Evolutionary conservation across 164 flowering plant genomes (phyloP).

Genomic region (Macadamia integrifolia): DNA sequence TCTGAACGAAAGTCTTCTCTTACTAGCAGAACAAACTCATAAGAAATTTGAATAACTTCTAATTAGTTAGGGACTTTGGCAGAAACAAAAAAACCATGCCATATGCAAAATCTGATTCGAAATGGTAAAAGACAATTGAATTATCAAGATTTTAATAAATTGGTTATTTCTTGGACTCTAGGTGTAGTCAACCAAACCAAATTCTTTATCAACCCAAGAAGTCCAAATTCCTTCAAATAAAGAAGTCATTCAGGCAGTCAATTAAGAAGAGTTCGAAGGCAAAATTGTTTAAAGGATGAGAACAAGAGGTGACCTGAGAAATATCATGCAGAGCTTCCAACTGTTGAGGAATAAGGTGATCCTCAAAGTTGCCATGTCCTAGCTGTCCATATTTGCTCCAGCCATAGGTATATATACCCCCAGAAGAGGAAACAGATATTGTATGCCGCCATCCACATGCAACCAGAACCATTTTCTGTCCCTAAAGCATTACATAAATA

Average conservation of each 20-base stretch:
- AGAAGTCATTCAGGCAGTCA: background rate
- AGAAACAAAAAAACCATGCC: background rate
- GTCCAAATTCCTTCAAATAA: constrained; percentile 2
- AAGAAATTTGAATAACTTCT: background rate
- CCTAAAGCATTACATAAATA: constrained; percentile 28
- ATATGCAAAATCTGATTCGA: background rate
- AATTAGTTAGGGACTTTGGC: background rate
- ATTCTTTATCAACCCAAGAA: background rate
- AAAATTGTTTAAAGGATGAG: background rate
- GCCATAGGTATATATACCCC: constrained; percentile 81
- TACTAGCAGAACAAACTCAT: too few species aligned
- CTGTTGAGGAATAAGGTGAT: constrained; percentile 82
- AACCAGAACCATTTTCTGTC: constrained; percentile 71
- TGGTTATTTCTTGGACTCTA: background rate
- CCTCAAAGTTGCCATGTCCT: constrained; percentile 96
- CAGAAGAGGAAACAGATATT: constrained; percentile 75
- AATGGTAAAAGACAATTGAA: too few species aligned
- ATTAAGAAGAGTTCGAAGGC: too few species aligned
- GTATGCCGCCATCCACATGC: constrained; percentile 99
- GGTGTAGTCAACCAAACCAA: background rate
- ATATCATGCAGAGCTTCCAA: constrained; percentile 58
- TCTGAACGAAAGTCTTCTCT: too few species aligned
- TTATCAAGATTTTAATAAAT: too few species aligned
- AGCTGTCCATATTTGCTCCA: constrained; percentile 99
- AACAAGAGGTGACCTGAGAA: constrained; percentile 51